Percentiles rank a stretch among this genome's conserved stretches.
phyloP scores from a whole-genome alignment of 305 asterid genomes.

The Solanum chacoense region DNA sequence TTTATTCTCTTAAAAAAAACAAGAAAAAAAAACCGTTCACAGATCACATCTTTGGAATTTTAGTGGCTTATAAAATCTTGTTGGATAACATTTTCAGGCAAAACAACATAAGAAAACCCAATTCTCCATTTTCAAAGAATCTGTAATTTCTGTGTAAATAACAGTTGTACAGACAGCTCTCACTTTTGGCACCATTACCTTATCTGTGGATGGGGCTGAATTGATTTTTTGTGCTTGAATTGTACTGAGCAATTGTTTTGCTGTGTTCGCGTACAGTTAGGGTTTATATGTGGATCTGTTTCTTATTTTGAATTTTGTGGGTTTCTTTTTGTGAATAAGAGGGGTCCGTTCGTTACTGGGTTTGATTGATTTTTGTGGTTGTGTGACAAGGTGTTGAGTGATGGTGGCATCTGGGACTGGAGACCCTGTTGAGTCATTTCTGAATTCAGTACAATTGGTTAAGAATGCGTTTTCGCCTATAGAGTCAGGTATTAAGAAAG shows the following conservation, averaged over 20 bases:
- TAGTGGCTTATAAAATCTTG: background rate
- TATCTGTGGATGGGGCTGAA: background rate
- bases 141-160: background rate
- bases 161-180: background rate
- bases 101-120: background rate
- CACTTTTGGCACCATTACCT: background rate
- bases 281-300: constrained; percentile 10
- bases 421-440: constrained; percentile 64
- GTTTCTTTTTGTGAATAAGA: background rate
- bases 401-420: constrained; percentile 55
- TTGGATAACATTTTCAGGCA: background rate
- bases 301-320: constrained; percentile 13
- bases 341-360: background rate
- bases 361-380: background rate
- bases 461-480: constrained; percentile 63
- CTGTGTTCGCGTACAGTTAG: background rate
- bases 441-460: constrained; percentile 68
- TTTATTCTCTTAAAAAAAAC: background rate
- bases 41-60: background rate
- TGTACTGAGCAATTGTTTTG: background rate
- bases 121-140: background rate
- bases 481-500: constrained; percentile 60
- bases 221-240: background rate
- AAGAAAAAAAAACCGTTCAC: background rate
- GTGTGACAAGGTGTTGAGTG: constrained; percentile 19